phyloP scores from a whole-genome alignment of 108 stramenopile genomes.

The Seminavis robusta region DNA sequence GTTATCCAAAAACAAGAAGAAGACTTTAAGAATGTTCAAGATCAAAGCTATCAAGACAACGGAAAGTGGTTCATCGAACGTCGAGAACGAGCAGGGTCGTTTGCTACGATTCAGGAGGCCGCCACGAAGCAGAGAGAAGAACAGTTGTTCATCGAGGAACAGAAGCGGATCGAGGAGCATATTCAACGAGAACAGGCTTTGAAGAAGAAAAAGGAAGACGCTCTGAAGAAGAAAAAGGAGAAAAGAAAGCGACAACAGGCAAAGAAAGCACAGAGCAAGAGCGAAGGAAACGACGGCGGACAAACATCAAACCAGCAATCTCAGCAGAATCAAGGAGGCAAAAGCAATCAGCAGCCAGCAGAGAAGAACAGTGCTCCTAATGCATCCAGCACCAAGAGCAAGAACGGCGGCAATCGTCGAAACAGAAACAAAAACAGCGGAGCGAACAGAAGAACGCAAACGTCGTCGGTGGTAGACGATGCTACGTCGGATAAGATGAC shows the following conservation, averaged over 20 bases:
- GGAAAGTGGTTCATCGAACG: constrained; percentile 70
- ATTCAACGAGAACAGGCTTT: constrained; percentile 34
- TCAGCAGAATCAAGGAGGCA: too few relatives aligned
- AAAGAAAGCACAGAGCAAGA: too few relatives aligned
- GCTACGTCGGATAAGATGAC: too few relatives aligned
- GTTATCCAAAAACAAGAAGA: constrained; percentile 77
- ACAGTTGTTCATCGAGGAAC: constrained; percentile 61
- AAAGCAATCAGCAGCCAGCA: too few relatives aligned
- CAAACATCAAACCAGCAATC: too few relatives aligned
- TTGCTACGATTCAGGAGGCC: constrained; percentile 59
- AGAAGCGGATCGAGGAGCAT: constrained; percentile 62
- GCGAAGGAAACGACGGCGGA: too few relatives aligned
- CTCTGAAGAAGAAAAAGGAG: constrained; percentile 2
- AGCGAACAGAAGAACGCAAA: too few relatives aligned
- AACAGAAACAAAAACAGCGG: too few relatives aligned
- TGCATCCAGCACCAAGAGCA: too few relatives aligned
- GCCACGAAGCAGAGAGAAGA: constrained; percentile 49
- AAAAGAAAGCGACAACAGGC: constrained; percentile 1
- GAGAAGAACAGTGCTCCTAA: too few relatives aligned
- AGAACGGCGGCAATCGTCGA: too few relatives aligned
- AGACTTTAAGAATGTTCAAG: constrained; percentile 44
- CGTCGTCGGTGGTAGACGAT: too few relatives aligned
- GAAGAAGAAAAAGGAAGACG: constrained; percentile 15
- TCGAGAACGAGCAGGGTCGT: constrained; percentile 73
- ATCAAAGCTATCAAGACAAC: constrained; percentile 33